Base-by-base conservation (phyloP, 2,329 filamentous ascomycete species). In the Pseudocercospora fijiensis region DNA sequence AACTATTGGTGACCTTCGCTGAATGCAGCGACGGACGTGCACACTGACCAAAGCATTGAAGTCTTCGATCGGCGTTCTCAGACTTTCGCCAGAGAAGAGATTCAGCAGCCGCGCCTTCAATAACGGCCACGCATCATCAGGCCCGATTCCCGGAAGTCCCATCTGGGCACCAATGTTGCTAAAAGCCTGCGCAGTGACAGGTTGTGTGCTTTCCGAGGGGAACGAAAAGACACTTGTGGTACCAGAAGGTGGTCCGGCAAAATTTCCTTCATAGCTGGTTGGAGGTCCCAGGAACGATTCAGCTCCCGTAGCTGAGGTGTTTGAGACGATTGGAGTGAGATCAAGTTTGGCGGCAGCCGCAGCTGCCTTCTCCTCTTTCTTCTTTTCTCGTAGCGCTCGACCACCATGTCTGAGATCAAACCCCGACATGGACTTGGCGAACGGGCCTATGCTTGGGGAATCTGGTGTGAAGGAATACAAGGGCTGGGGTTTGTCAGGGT, bases 41-140 rank as follows among this genome's bases (percentile, higher is more conserved):
- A 91, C 85, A 67, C 84, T 85, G n/a, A 94, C 90, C 1, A 94
- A 83, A 18, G 88, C 83, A 72, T 96, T 96, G 72, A 95, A 88
- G 72, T 94, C 90, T 75, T 96, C 91, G 5, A 95, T 86, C 0
- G 91, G 90, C n/a, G 91, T 81, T 37, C 90, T 84, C 18, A 93
- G 78, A 67, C 92, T 90, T 73, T 94, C 91, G 28, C 90, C 90
- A 68, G 93, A 90, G 69, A 95, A 96, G 1, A 95, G 86, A 62
- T 89, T 85, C 4, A 94, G 80, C 45, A 95, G 80, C 69, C 90
- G 89, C 2, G 89, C 88, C 76, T 90, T 92, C 18, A 95, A 77
- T 63, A 90, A 86, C 0, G 91, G 90, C 91, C 91, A 95, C 5
- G 91, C 91, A 75, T 95, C 90, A 69, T 95, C 91, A 0, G 81